phyloP scores from a whole-genome alignment of 495 filamentous ascomycete species.

The Hyaloscypha hepaticicola region DNA sequence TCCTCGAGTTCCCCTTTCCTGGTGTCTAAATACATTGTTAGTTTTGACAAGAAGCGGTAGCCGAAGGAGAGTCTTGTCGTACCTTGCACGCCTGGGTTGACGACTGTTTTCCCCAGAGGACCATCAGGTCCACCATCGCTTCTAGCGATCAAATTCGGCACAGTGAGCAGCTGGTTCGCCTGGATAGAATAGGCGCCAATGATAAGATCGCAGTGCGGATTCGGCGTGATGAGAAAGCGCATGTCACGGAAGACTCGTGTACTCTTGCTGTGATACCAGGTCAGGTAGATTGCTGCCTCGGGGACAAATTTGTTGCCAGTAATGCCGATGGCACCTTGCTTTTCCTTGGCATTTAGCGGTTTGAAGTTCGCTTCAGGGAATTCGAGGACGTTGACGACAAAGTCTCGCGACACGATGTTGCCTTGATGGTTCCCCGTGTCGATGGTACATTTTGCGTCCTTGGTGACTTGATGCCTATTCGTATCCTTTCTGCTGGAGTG shows the following conservation, averaged over 20 bases:
- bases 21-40: no score
- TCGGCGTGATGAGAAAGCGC: neutral
- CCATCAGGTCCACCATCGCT: no score
- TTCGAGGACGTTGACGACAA: neutral
- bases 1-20: no score
- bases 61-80: no score
- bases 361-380: neutral
- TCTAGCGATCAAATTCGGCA: no score
- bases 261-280: neutral
- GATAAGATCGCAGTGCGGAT: neutral
- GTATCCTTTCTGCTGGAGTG: neutral
- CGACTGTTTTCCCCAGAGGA: no score
- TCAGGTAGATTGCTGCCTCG: neutral
- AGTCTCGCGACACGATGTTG: neutral
- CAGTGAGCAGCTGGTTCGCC: no score
- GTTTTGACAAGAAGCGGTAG: no score
- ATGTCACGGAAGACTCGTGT: neutral
- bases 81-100: no score
- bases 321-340: neutral
- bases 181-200: neutral
- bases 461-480: neutral
- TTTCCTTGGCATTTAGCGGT: neutral
- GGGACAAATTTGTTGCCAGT: neutral
- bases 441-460: slow-evolving; percentile 2
- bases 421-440: neutral